Evolutionary conservation across 495 filamentous ascomycete species (phyloP), one percentile per base, ranked within the genome.

Genomic region (Letharia lupina): DNA sequence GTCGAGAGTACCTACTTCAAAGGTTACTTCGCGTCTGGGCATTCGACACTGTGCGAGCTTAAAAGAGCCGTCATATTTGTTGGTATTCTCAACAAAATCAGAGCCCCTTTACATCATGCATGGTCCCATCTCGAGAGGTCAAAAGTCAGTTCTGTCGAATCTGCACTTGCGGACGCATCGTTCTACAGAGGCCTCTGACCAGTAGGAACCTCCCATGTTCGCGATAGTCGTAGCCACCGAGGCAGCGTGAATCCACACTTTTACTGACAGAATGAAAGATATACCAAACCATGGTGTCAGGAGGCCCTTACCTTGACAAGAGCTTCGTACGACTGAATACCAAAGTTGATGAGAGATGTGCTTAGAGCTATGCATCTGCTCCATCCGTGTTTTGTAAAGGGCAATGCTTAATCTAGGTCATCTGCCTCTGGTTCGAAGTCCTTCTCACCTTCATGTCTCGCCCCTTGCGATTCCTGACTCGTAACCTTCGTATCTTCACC

Each of bases 371-470:
- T 10, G 54, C 15, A 57, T 20, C 31, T 37, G 54, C 33, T 37
- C 15, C 33, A 11, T 37, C 18, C 16, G 33, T 37, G 33, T 57
- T 18, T 18, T 37, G 15, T 16, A 35, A 28, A 35, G 52, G 35
- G 41, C 42, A 62, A 0, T 6, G 20, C 45, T 42, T 65, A 70
- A 31, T 71, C 69, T 59, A 71, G 40, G 45, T 71, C 69, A 37
- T 69, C 69, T 15, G 63, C 61, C 50, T 66, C 40, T 15, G 69
- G 69, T 44, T 69, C 63, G 56, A 71, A 71, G 18, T 41, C 18
- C 37, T 64, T 42, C 40, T 56, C 62, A 11, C 52, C 68, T 62
- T 67, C 65, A 23, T 69, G 68, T 39, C 44, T 69, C 5, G 37
- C 56, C 15, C 48, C 42, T 10, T 45, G 13, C 28, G 35, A 12